These are phyloP conservation scores for Diaporthe citri DNA, from an alignment of 2,329 filamentous ascomycete species.

Conservation along the genomic window DNA sequence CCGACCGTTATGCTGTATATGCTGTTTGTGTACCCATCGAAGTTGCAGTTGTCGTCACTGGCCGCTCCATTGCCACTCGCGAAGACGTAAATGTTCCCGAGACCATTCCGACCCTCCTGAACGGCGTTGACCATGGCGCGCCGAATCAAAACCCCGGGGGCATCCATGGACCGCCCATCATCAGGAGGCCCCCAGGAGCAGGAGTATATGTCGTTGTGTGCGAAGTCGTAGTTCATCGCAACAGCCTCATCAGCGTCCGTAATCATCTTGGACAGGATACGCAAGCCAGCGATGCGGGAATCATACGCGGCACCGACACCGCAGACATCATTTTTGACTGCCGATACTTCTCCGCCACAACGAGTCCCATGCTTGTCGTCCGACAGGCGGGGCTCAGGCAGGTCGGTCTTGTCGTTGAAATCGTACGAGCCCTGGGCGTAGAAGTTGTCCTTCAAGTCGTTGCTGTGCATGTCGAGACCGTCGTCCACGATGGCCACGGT, in stretches of 20 bases:
- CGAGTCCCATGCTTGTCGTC: slow-evolving; percentile 94
- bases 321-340: slow-evolving; percentile 92
- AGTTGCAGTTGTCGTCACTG: slow-evolving; percentile 96
- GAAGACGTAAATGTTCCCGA: slow-evolving; percentile 95
- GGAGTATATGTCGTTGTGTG: slow-evolving; percentile 96
- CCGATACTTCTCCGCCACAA: slow-evolving; percentile 94
- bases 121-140: slow-evolving; percentile 92
- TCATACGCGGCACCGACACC: slow-evolving; percentile 97
- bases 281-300: slow-evolving; percentile 88
- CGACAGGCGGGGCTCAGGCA: slow-evolving; percentile 83
- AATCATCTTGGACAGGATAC: slow-evolving; percentile 92
- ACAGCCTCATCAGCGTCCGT: slow-evolving; percentile 92
- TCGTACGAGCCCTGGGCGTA: slow-evolving; percentile 94
- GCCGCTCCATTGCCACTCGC: slow-evolving; percentile 93
- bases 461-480: slow-evolving; percentile 94
- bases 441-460: slow-evolving; percentile 93
- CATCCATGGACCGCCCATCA: slow-evolving; percentile 94
- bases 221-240: slow-evolving; percentile 91
- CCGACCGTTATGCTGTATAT: slow-evolving; percentile 99
- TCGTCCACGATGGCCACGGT: slow-evolving; percentile 97
- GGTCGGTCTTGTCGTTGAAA: slow-evolving; percentile 87
- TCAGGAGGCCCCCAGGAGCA: slow-evolving; percentile 99
- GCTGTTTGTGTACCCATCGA: slow-evolving; percentile 99
- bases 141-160: slow-evolving; percentile 87
- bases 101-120: slow-evolving; percentile 85